phyloP scores from a whole-genome alignment of 345 rosid species.

The Angophora floribunda region DNA sequence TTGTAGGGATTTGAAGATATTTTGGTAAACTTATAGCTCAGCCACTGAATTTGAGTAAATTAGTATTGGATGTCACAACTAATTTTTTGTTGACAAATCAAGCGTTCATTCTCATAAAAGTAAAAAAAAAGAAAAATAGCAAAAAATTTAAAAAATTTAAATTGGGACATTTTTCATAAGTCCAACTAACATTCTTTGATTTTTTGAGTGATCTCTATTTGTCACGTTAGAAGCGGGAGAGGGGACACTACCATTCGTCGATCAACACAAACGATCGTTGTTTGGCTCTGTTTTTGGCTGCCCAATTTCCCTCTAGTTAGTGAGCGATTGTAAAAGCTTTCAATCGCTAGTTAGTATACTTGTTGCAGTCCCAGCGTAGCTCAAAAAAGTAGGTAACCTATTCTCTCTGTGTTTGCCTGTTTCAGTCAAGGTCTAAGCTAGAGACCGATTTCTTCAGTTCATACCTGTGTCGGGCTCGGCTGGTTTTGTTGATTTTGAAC shows the following conservation, averaged over 20 bases:
- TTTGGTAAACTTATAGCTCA: neutral
- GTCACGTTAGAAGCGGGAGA: rapidly evolving
- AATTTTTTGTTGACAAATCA: neutral
- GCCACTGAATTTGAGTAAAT: neutral
- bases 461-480: neutral
- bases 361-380: neutral
- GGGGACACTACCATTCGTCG: neutral
- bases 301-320: neutral
- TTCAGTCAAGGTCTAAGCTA: neutral
- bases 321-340: neutral
- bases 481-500: neutral
- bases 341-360: neutral
- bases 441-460: neutral
- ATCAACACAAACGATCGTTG: neutral
- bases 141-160: neutral
- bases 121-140: neutral
- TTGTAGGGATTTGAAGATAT: neutral
- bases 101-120: neutral
- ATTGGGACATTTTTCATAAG: neutral
- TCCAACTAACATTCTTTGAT: neutral
- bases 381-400: rapidly evolving
- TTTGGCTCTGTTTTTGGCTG: neutral
- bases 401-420: neutral
- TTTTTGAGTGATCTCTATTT: too few relatives aligned
- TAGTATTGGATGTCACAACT: neutral